Evolutionary conservation across 257 asterid genomes (phyloP).

Genomic region (Penstemon davidsonii): DNA sequence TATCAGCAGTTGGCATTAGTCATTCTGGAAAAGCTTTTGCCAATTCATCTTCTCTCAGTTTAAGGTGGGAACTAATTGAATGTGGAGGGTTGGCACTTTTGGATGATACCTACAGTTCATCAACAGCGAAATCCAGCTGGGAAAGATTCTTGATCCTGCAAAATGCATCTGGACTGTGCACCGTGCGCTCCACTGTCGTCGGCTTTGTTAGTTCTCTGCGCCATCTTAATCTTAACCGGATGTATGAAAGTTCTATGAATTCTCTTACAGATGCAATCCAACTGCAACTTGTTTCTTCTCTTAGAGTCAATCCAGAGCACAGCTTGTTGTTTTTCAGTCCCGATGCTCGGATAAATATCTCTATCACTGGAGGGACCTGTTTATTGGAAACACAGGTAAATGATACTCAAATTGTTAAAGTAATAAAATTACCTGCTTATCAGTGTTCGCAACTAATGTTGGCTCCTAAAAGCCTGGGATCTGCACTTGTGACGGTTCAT

Average conservation of each 20-base stretch:
- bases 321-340: slow-evolving; percentile 68
- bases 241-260: slow-evolving; percentile 32
- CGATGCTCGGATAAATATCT: slow-evolving; percentile 71
- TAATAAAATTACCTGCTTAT: slow-evolving; percentile 41
- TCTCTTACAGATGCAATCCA: slow-evolving; percentile 71
- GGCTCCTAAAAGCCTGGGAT: slow-evolving; percentile 80
- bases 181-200: slow-evolving; percentile 57
- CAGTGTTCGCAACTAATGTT: slow-evolving; percentile 63
- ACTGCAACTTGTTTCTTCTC: slow-evolving; percentile 80
- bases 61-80: slow-evolving; percentile 66
- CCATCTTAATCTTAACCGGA: slow-evolving; percentile 35
- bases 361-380: slow-evolving; percentile 85
- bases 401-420: slow-evolving; percentile 56
- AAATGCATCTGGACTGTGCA: slow-evolving; percentile 73
- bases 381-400: slow-evolving; percentile 60
- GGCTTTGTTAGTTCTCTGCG: slow-evolving; percentile 45
- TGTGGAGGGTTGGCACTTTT: slow-evolving; percentile 68
- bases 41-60: slow-evolving; percentile 76
- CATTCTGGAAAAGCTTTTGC: slow-evolving; percentile 75
- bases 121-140: slow-evolving; percentile 61
- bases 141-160: slow-evolving; percentile 74
- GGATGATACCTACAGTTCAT: slow-evolving; percentile 47
- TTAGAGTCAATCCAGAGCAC: slow-evolving; percentile 67
- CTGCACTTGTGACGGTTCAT: slow-evolving; percentile 66
- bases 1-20: slow-evolving; percentile 78